Evolutionary conservation across 1,284 basidiomycete genomes (phyloP), one percentile per base, ranked within the genome.

Genomic region (Heimioporus punctisporus): DNA sequence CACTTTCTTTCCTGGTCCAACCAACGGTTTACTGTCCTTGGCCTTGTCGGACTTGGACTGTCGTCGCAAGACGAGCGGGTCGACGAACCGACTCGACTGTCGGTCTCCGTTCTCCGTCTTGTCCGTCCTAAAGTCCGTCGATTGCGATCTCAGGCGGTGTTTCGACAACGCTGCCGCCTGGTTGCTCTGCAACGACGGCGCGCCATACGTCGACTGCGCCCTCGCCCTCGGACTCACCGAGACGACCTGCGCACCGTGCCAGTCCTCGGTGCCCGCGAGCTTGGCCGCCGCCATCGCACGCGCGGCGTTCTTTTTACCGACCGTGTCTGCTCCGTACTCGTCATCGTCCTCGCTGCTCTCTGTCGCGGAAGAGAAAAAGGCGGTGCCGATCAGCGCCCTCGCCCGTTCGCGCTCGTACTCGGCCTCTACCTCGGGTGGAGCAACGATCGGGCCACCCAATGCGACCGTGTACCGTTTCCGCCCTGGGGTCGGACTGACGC

Each of bases 391-490:
- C 55, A 56, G 24, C 51, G 59, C 37, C 26, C 24, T 63, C 19
- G 61, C 59, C 21, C 50, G 28, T 49, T 67, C 70, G 12, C 60
- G 67, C 46, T 71, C 71, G 52, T 71, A 67, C 52, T 69, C 71
- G 8, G 58, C 56, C 17, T 75, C 62, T 42, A 64, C 62, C 42
- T 78, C 78, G 10, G 78, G 72, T 34, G 81, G 74, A 48, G 77
- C 70, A 30, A 80, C 77, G 56, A 88, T 83, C 1, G 86, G 86
- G 6, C 80, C 84, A 17, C 90, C 90, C 1, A 93, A 77, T 2
- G 91, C 90, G 44, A 92, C 89, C 0, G 91, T 92, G 65, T 93
- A 92, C 34, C 91, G 77, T 64, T 93, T 93, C 46, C 87, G 74
- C 25, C 54, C 60, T 2, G 89, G 88, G 0, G 88, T 90, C 2